These are phyloP conservation scores for Acer campestre DNA, from an alignment of 345 rosid genomes.

Conservation along the genomic window DNA sequence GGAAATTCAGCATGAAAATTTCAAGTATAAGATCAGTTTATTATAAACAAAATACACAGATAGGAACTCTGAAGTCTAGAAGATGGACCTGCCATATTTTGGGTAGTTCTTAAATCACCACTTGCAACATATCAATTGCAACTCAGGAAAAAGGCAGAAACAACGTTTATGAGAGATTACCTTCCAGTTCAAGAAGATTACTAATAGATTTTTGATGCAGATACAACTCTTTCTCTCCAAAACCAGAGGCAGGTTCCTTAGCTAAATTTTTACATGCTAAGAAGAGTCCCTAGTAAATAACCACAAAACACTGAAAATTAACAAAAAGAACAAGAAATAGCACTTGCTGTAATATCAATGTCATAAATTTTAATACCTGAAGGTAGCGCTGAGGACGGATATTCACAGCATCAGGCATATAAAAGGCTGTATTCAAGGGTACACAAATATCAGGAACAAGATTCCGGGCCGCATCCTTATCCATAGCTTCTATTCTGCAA, in stretches of 20 bases:
- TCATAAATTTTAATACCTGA: constrained; percentile 41
- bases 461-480: constrained; percentile 51
- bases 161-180: constrained; percentile 31
- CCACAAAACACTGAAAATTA: constrained; percentile 13
- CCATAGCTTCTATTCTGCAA: constrained; percentile 73
- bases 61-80: background rate
- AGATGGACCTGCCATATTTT: background rate
- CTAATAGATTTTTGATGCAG: constrained; percentile 56
- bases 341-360: background rate
- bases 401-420: constrained; percentile 84
- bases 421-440: constrained; percentile 72
- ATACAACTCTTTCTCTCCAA: constrained; percentile 46
- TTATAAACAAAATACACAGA: background rate
- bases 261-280: constrained; percentile 69
- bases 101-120: background rate
- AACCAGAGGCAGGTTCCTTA: constrained; percentile 36
- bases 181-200: constrained; percentile 64
- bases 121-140: background rate
- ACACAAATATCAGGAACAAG: constrained; percentile 61
- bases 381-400: constrained; percentile 74
- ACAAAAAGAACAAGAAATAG: background rate
- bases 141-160: background rate
- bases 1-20: background rate
- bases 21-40: background rate
- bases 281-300: constrained; percentile 69